Evolutionary conservation across 805 yeast species (phyloP).

Genomic region (Saccharomycopsis babjevae): DNA sequence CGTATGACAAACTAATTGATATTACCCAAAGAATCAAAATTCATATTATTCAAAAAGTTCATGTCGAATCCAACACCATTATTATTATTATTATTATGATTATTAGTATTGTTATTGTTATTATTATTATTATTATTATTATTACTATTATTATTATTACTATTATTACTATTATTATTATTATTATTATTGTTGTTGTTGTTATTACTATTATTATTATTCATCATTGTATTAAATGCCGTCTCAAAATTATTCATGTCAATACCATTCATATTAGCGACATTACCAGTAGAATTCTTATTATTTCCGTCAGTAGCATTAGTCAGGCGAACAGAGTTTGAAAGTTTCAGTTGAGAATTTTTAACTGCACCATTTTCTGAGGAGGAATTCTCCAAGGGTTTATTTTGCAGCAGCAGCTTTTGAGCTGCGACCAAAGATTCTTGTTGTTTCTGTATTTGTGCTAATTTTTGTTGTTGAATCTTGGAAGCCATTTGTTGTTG

Average conservation of each 20-base stretch:
- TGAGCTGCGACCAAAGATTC: not conserved
- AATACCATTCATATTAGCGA: not conserved
- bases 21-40: not conserved
- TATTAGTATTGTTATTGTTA: conserved; percentile 1
- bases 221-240: not conserved
- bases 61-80: not conserved
- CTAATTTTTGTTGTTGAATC: conserved; percentile 4
- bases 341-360: not conserved
- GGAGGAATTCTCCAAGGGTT: not conserved
- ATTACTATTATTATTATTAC: not conserved
- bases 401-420: not conserved
- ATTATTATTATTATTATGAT: conserved; percentile 1
- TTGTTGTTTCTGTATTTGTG: conserved; percentile 5
- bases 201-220: not conserved
- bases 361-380: not conserved
- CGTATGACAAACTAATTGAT: not conserved
- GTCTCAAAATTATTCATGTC: conserved; percentile 2
- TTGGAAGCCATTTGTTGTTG: not conserved
- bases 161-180: not conserved
- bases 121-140: not conserved
- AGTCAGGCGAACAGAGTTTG: not conserved
- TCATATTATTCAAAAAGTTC: not conserved
- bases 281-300: not conserved
- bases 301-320: not conserved
- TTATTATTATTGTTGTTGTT: not conserved